phyloP scores from a whole-genome alignment of 2,329 filamentous ascomycete species.

The Pezicula rhizophila region DNA sequence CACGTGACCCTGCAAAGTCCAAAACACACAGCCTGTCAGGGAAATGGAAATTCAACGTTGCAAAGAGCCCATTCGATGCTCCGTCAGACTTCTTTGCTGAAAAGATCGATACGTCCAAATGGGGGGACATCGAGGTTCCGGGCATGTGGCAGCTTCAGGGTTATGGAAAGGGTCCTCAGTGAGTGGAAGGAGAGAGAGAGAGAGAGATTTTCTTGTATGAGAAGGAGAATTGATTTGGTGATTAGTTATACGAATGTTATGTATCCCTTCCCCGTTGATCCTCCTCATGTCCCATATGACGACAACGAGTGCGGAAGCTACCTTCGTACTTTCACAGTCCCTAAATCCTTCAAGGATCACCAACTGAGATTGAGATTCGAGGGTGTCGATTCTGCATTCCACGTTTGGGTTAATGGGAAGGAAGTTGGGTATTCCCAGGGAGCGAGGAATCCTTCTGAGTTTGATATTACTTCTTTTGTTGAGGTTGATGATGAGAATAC shows the following conservation, averaged over 20 bases:
- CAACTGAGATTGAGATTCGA: constrained; percentile 50
- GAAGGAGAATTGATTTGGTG: constrained; percentile 12
- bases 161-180: constrained; percentile 40
- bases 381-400: constrained; percentile 51
- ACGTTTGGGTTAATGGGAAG: constrained; percentile 50
- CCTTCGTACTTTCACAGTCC: constrained; percentile 40
- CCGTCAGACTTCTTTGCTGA: constrained; percentile 14
- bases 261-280: constrained; percentile 47
- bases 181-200: background rate
- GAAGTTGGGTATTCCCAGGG: constrained; percentile 52
- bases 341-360: constrained; percentile 30
- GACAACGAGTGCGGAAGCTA: constrained; percentile 50
- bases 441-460: constrained; percentile 50
- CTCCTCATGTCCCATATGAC: constrained; percentile 43
- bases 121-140: constrained; percentile 44
- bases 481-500: constrained; percentile 14
- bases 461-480: constrained; percentile 45
- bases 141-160: constrained; percentile 52
- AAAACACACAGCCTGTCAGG: constrained; percentile 28
- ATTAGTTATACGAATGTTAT: constrained; percentile 45
- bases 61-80: constrained; percentile 22
- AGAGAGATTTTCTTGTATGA: background rate
- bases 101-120: constrained; percentile 28
- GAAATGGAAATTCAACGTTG: constrained; percentile 22
- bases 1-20: constrained; percentile 32